Base-by-base conservation (phyloP, 108 stramenopile species). In the Discostella stelligeroides region DNA sequence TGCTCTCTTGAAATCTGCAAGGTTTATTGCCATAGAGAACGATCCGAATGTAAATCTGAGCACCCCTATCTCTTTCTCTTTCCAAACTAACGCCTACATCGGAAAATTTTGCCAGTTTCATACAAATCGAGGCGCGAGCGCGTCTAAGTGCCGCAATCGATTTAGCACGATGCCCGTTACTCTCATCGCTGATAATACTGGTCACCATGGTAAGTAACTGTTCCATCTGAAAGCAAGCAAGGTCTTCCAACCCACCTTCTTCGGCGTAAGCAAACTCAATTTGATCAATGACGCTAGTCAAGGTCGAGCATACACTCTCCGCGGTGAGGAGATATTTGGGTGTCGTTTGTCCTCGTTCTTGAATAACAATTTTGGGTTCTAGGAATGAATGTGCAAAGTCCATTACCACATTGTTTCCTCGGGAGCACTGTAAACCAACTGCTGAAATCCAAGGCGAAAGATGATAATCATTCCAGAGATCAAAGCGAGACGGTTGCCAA, bases 401-500 rank as follows among this genome's bases (percentile, higher is more conserved):
- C 83, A 90, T 85, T 4, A 95, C 86, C 61, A 76, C 73, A 24
- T 63, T 65, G 63, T 95, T 90, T n/a, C 85, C 82, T 24, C 69
- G 62, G 37, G 78, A 79, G 41, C 76, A 42, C 13, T 79, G 81
- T 38, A 78, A 72, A 8, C 90, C 90, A 41, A 91, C 70, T 7
- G 85, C 82, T 8, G 82, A 75, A 12, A 94, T 60, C 92, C 92
- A 94, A 11, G 86, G 72, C 3, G 88, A 89, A 23, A 80, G 72
- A 20, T 70, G 60, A 48, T 40, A 46, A 75, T 94, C 90, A 66
- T 53, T 81, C 92, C 92, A 91, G 13, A 91, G 79, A 55, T 72
- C 61, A 63, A 89, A 95, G 13, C 72, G 80, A 61, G 73, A 87
- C 13, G 91, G 91, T 70, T 84, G 81, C 94, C 94, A 95, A 34